phyloP scores from a whole-genome alignment of 345 rosid genomes.

The Punica granatum region DNA sequence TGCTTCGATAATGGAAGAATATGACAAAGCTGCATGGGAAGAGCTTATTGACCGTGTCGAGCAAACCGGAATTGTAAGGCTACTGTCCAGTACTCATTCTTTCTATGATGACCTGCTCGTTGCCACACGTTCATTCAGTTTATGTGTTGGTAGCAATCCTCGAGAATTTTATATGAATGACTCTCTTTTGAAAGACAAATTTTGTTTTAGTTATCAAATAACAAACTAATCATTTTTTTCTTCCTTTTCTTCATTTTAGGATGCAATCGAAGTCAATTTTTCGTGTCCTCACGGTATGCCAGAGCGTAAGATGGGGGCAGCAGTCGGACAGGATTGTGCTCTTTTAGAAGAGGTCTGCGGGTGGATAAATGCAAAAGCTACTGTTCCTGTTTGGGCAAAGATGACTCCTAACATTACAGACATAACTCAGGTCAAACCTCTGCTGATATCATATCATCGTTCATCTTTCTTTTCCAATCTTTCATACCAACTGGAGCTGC shows the following conservation, averaged over 20 bases:
- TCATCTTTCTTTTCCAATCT: not conserved
- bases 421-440: slow-evolving; percentile 58
- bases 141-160: not conserved
- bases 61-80: slow-evolving; percentile 88
- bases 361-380: slow-evolving; percentile 93
- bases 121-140: not conserved
- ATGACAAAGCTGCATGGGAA: slow-evolving; percentile 82
- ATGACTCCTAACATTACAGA: slow-evolving; percentile 99
- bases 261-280: slow-evolving; percentile 91
- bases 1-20: slow-evolving; percentile 99
- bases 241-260: slow-evolving; percentile 27
- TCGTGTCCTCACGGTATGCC: slow-evolving; percentile 99
- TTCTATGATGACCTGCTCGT: not conserved
- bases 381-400: slow-evolving; percentile 99
- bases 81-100: not conserved
- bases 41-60: slow-evolving; percentile 94
- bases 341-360: slow-evolving; percentile 85
- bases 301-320: slow-evolving; percentile 98
- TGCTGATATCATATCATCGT: not conserved
- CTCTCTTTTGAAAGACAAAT: not conserved
- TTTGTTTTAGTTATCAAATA: not conserved
- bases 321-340: slow-evolving; percentile 88
- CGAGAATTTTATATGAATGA: not conserved
- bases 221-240: too few relatives aligned
- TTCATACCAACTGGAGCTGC: not conserved